Evolutionary conservation across 2,329 filamentous ascomycete genomes (phyloP), one percentile per base, ranked within the genome.

Genomic region (Grosmannia penicillata): DNA sequence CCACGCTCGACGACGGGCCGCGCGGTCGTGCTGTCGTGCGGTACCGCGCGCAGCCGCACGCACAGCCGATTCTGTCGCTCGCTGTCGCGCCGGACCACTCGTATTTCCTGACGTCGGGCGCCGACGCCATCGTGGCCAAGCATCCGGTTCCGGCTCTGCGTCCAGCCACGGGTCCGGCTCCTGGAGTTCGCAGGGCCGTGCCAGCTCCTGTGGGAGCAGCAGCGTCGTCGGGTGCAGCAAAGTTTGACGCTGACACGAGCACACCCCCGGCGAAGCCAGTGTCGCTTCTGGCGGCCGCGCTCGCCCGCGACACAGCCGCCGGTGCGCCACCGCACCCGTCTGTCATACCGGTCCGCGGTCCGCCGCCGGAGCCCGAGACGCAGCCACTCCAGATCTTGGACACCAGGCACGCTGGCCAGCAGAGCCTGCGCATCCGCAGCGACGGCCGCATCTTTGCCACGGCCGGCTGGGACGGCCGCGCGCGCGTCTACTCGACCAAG

Each of bases 361-460:
- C 38, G 27, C 23, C 25, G n/a, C 9, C 35, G 11, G 33, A 43
- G 1, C 40, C 51, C 15, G 40, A 54, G 53, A 59, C 58, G 10
- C 52, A 68, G 38, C 70, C 78, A 0, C 51, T 78, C 36, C 82
- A 78, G 49, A 56, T 60, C 0, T 46, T 77, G 32, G 77, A 89
- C 48, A 95, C 89, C 1, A 89, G 81, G 52, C 91, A 96, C 55
- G 72, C 87, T 0, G 91, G 91, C 2, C 89, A 96, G 55, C 91
- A 98, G 56, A 74, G 77, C 10, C 60, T 98, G 7, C 62, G 60
- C 4, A 68, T 95, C 19, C 75, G 91, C 13, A 78, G 75, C 2
- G 91, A 98, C 54, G 82, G 77, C 3, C 79, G 73, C 45, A 69
- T 98, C 4, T 81, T 95, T 46, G 84, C 82, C 4, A 96, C 89